phyloP scores from a whole-genome alignment of 2,329 filamentous ascomycete species.

The Amauroascus verrucosus region DNA sequence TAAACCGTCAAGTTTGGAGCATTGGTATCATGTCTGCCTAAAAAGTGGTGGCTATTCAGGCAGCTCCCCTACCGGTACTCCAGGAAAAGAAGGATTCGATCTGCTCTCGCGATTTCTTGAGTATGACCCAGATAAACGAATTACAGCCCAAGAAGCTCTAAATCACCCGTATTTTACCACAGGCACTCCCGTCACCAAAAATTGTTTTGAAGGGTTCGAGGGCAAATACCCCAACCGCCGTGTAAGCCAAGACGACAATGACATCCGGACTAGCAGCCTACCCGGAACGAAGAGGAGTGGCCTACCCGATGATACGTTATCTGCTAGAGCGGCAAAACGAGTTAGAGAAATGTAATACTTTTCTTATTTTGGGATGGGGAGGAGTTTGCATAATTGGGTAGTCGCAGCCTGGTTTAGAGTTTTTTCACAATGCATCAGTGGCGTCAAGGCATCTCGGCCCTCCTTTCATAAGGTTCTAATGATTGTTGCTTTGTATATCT shows the following conservation, averaged over 20 bases:
- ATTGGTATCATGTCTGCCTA: constrained; percentile 66
- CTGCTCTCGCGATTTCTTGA: constrained; percentile 74
- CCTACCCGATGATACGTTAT: constrained; percentile 68
- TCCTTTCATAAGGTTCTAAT: too few species aligned
- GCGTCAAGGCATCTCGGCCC: too few species aligned
- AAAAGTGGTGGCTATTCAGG: constrained; percentile 45
- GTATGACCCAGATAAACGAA: constrained; percentile 80
- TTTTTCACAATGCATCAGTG: neutral
- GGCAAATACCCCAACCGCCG: constrained; percentile 81
- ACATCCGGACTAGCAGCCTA: constrained; percentile 80
- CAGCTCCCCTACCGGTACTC: constrained; percentile 43
- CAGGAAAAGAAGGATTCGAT: constrained; percentile 68
- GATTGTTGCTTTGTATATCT: too few species aligned
- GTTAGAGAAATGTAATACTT: constrained; percentile 38
- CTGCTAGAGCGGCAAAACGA: constrained; percentile 46
- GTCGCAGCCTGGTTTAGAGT: neutral
- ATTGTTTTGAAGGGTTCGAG: constrained; percentile 85
- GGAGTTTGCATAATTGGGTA: neutral
- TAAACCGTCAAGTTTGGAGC: constrained; percentile 55
- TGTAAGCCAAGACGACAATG: constrained; percentile 90
- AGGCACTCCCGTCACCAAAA: constrained; percentile 57
- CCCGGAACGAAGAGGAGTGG: constrained; percentile 86
- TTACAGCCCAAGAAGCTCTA: constrained; percentile 82
- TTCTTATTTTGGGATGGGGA: too few species aligned
- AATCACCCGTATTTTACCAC: constrained; percentile 79